A percentile compares a stretch with the other conserved stretches of the same genome.
These are phyloP conservation scores for Lactuca sativa DNA, from an alignment of 129 eudicot genomes.

Conservation along the genomic window DNA sequence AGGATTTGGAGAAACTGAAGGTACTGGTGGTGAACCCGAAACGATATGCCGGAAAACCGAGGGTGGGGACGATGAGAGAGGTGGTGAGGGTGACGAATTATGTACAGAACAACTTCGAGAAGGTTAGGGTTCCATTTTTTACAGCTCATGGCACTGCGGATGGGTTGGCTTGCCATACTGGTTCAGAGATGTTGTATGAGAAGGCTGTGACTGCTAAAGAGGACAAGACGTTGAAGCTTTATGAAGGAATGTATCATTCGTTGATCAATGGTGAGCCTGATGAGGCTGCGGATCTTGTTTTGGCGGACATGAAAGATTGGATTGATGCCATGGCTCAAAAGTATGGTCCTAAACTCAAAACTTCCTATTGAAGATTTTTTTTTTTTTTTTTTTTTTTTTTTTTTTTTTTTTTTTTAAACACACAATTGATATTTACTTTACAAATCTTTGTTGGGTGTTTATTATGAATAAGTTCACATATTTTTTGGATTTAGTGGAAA, in stretches of 20 bases:
- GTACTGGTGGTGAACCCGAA: conserved; percentile 64
- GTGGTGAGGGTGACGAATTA: conserved; percentile 48
- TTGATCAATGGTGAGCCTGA: conserved; percentile 82
- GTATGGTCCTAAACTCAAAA: conserved; percentile 38
- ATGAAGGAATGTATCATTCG: conserved; percentile 76
- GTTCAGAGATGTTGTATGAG: conserved; percentile 66
- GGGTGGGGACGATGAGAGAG: conserved; percentile 95
- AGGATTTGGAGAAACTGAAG: conserved; percentile 53
- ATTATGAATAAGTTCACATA: no score
- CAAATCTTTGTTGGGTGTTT: no score
- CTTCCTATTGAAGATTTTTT: no score
- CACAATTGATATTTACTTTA: no score
- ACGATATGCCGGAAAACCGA: conserved; percentile 62
- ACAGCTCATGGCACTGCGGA: conserved; percentile 70
- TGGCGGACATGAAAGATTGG: conserved; percentile 86
- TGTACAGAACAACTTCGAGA: conserved; percentile 64
- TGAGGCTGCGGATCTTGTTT: conserved; percentile 53
- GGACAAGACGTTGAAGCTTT: conserved; percentile 61
- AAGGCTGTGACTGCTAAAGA: conserved; percentile 45
- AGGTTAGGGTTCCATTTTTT: conserved; percentile 63
- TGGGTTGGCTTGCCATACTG: conserved; percentile 50
- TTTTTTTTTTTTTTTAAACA: no score
- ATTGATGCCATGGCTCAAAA: conserved; percentile 63
- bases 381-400: no score
- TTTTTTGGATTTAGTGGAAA: no score